Evolutionary conservation across 345 rosid species (phyloP).

Genomic region (Adansonia digitata): DNA sequence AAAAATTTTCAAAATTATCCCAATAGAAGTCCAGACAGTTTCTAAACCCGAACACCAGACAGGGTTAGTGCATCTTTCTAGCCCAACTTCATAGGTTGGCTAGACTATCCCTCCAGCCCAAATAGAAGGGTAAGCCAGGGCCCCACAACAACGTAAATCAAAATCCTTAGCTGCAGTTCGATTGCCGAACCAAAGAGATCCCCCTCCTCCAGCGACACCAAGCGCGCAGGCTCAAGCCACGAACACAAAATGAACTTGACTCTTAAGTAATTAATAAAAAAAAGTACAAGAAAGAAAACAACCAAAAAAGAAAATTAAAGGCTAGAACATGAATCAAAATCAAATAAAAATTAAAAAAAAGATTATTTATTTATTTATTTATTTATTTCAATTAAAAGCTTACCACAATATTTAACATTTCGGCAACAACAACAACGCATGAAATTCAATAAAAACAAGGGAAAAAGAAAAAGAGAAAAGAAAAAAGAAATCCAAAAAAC

Average conservation of each 20-base stretch:
- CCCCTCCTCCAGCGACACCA: too few relatives aligned
- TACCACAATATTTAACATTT: too few relatives aligned
- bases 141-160: slow-evolving; percentile 25
- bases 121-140: neutral
- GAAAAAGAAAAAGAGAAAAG: neutral
- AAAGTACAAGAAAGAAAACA: neutral
- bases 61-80: neutral
- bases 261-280: neutral
- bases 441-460: neutral
- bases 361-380: neutral
- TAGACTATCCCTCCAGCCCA: neutral
- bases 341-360: neutral
- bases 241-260: neutral
- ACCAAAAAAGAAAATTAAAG: neutral
- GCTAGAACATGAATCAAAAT: neutral
- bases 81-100: neutral
- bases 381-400: too few relatives aligned
- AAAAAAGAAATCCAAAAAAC: neutral
- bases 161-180: neutral
- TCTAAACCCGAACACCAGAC: too few relatives aligned
- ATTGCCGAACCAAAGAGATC: slow-evolving; percentile 21
- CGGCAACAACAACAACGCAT: neutral
- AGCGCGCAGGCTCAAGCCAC: neutral
- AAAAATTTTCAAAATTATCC: too few relatives aligned
- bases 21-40: too few relatives aligned